Evolutionary conservation across 2,329 filamentous ascomycete species (phyloP).

Genomic region (Cladobotryum protrusum): DNA sequence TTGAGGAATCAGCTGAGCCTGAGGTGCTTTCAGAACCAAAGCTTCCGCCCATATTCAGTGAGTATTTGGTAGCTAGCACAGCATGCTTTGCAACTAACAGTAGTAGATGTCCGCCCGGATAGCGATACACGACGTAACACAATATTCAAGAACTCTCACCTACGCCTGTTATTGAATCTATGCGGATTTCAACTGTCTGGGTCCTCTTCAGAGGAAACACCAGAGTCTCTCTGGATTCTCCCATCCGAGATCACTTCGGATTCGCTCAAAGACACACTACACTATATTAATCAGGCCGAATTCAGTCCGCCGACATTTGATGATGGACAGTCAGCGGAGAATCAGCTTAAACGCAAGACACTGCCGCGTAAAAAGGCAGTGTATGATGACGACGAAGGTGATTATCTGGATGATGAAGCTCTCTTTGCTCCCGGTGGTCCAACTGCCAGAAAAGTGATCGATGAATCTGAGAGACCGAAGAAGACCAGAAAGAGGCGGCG

Average conservation of each 20-base stretch:
- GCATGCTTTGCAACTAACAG: conserved; percentile 23
- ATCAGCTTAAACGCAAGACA: conserved; percentile 70
- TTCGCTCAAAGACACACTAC: conserved; percentile 61
- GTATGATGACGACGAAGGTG: conserved; percentile 60
- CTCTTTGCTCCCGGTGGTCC: conserved; percentile 66
- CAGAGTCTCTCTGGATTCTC: conserved; percentile 72
- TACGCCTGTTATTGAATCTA: conserved; percentile 77
- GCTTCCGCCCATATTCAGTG: conserved; percentile 28
- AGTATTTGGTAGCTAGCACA: conserved; percentile 13
- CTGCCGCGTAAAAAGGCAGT: conserved; percentile 49
- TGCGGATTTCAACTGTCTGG: conserved; percentile 60
- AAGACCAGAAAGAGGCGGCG: conserved; percentile 39
- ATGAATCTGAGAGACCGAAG: conserved; percentile 52
- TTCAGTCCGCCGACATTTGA: conserved; percentile 73
- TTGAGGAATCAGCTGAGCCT: conserved; percentile 27
- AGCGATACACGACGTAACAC: conserved; percentile 61
- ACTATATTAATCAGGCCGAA: conserved; percentile 70
- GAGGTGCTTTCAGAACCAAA: conserved; percentile 21
- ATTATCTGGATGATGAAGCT: conserved; percentile 44
- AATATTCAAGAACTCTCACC: conserved; percentile 83
- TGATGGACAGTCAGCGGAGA: conserved; percentile 65
- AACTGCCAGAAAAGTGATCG: conserved; percentile 46
- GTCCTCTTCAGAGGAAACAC: conserved; percentile 57
- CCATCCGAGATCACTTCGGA: conserved; percentile 59
- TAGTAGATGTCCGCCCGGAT: conserved; percentile 54